Conservation (phyloP, 164 flowering plant genomes). For the Vitis amurensis region DNA sequence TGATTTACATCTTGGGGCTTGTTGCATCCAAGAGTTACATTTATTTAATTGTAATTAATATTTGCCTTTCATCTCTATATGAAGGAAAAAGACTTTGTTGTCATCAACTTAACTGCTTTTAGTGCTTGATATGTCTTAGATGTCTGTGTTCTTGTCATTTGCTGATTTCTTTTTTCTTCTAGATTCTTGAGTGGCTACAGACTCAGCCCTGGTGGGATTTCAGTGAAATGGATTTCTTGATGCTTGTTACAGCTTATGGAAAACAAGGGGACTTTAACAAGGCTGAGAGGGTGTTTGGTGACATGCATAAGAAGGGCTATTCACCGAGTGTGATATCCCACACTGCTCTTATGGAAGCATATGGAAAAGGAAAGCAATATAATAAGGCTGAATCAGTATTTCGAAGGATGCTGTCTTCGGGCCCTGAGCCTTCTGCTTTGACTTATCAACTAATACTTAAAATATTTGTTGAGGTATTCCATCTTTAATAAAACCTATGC, state of each 20-base stretch:
- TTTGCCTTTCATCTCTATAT: background rate
- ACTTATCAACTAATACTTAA: constrained; percentile 95
- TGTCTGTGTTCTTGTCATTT: background rate
- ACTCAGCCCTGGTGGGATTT: constrained; percentile 95
- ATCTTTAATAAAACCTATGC: background rate
- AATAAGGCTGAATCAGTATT: constrained; percentile 85
- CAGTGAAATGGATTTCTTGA: constrained; percentile 81
- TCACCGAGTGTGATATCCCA: constrained; percentile 75
- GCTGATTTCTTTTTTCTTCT: constrained; percentile 9
- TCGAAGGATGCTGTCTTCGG: constrained; percentile 85
- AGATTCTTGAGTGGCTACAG: constrained; percentile 96
- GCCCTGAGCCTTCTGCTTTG: constrained; percentile 92
- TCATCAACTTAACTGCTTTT: background rate
- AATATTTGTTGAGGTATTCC: constrained; percentile 74
- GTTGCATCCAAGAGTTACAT: background rate
- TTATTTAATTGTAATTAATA: background rate
- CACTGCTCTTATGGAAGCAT: constrained; percentile 97
- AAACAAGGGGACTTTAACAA: constrained; percentile 78
- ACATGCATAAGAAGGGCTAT: constrained; percentile 79
- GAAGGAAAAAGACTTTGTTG: background rate
- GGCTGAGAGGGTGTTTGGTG: constrained; percentile 66
- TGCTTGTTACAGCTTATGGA: constrained; percentile 96
- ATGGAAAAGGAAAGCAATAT: constrained; percentile 82
- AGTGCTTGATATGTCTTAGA: background rate
- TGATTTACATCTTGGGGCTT: background rate